Evolutionary conservation across 2,329 filamentous ascomycete genomes (phyloP).

Genomic region (Pseudodiploospora longispora): DNA sequence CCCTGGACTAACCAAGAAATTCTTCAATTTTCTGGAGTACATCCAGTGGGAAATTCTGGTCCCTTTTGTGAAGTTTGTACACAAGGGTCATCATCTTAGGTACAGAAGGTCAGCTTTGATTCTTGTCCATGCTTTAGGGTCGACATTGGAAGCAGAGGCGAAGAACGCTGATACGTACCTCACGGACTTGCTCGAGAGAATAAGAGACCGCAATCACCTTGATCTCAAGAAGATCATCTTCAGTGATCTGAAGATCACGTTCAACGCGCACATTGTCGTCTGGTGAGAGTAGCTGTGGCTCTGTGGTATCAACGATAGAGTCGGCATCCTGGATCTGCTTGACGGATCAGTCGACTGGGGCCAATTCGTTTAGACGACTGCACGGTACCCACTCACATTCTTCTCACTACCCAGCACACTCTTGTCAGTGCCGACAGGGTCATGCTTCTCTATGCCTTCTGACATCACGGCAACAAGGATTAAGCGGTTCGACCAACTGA

Average conservation of each 20-base stretch:
- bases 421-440: background rate
- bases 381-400: background rate
- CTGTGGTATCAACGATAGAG: background rate
- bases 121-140: background rate
- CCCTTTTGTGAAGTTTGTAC: slow-evolving; percentile 22
- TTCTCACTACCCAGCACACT: background rate
- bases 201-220: slow-evolving; percentile 27
- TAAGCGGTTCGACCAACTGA: too few species aligned
- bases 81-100: slow-evolving; percentile 26
- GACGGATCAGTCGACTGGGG: background rate
- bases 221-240: slow-evolving; percentile 34
- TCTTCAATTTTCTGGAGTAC: slow-evolving; percentile 27
- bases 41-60: slow-evolving; percentile 30
- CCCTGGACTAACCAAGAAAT: slow-evolving; percentile 21
- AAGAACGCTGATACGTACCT: slow-evolving; percentile 11
- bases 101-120: background rate
- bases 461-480: background rate
- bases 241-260: slow-evolving; percentile 21
- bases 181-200: slow-evolving; percentile 24
- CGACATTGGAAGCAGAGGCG: background rate
- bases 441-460: background rate
- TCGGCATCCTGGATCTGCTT: background rate
- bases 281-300: background rate
- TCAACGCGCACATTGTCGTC: background rate
- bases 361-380: background rate